Percentiles rank a stretch among this genome's conserved stretches.
Conservation (phyloP, 1,139 yeast genomes). For the Taiozyma sp. region DNA sequence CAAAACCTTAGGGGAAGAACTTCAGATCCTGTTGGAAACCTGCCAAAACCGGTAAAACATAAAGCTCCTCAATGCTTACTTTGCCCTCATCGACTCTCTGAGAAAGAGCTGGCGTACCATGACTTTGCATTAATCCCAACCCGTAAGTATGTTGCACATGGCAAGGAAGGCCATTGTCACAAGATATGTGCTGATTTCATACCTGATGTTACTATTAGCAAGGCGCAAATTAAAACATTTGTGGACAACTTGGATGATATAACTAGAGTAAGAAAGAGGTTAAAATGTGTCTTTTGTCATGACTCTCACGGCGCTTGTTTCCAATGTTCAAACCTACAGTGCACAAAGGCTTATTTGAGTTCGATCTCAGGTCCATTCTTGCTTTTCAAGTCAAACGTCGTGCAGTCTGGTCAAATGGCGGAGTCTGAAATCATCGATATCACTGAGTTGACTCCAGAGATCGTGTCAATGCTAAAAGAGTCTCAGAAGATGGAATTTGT, state of each 20-base stretch:
- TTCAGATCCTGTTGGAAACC: neutral
- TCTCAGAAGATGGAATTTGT: too few relatives aligned
- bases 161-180: slow-evolving; percentile 32
- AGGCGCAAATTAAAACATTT: slow-evolving; percentile 10
- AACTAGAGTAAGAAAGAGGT: slow-evolving; percentile 36
- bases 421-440: too few relatives aligned
- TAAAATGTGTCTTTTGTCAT: slow-evolving; percentile 45
- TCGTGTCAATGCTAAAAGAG: too few relatives aligned
- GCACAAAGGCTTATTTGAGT: slow-evolving; percentile 35
- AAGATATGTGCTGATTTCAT: slow-evolving; percentile 40
- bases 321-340: slow-evolving; percentile 46
- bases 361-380: too few relatives aligned
- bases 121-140: slow-evolving; percentile 31
- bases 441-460: too few relatives aligned
- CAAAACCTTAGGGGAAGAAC: neutral
- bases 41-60: slow-evolving; percentile 1
- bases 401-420: too few relatives aligned
- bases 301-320: slow-evolving; percentile 44
- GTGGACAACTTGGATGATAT: slow-evolving; percentile 33
- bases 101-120: slow-evolving; percentile 16
- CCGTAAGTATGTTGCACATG: neutral
- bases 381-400: too few relatives aligned
- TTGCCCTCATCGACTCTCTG: slow-evolving; percentile 42
- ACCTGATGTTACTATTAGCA: slow-evolving; percentile 32
- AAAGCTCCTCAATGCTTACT: slow-evolving; percentile 35